These are phyloP conservation scores for Kuraishia molischiana DNA, from an alignment of 805 yeast species.

Conservation along the genomic window DNA sequence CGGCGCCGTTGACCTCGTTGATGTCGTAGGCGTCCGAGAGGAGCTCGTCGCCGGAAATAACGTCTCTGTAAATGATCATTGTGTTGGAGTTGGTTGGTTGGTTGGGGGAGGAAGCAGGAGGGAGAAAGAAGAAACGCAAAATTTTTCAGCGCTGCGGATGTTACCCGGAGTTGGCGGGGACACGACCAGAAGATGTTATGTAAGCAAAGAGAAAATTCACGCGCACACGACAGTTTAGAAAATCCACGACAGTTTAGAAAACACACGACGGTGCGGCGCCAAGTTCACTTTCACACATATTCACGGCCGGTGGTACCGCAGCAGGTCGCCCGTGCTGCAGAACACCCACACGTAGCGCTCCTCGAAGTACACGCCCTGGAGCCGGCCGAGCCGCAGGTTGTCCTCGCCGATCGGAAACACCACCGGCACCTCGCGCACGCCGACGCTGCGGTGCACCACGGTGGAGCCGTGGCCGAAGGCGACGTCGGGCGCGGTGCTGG, in stretches of 20 bases:
- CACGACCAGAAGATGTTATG: too few relatives aligned
- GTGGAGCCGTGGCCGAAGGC: conserved; percentile 2
- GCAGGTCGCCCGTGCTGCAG: conserved; percentile 24
- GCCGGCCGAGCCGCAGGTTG: conserved; percentile 21
- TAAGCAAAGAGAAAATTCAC: too few relatives aligned
- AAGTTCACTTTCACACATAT: neutral
- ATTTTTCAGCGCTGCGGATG: too few relatives aligned
- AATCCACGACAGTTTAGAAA: too few relatives aligned
- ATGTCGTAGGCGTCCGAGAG: conserved; percentile 95
- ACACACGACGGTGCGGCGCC: neutral
- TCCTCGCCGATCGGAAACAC: conserved; percentile 23
- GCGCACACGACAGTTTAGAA: too few relatives aligned
- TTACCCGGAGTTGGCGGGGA: too few relatives aligned
- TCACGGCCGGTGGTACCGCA: conserved; percentile 26
- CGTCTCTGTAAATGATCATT: conserved; percentile 50
- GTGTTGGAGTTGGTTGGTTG: conserved; percentile 4
- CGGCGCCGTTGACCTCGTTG: conserved; percentile 79
- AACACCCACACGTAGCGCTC: conserved; percentile 25
- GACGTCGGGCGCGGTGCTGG: neutral
- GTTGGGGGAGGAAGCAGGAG: neutral
- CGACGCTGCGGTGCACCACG: conserved; percentile 14
- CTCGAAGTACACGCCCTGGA: conserved; percentile 20
- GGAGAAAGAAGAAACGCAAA: too few relatives aligned
- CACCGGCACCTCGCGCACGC: conserved; percentile 16
- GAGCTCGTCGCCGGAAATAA: conserved; percentile 90